These are phyloP conservation scores for Nakaseomyces kungkrabaensis DNA, from an alignment of 1,139 yeast genomes.

Conservation along the genomic window DNA sequence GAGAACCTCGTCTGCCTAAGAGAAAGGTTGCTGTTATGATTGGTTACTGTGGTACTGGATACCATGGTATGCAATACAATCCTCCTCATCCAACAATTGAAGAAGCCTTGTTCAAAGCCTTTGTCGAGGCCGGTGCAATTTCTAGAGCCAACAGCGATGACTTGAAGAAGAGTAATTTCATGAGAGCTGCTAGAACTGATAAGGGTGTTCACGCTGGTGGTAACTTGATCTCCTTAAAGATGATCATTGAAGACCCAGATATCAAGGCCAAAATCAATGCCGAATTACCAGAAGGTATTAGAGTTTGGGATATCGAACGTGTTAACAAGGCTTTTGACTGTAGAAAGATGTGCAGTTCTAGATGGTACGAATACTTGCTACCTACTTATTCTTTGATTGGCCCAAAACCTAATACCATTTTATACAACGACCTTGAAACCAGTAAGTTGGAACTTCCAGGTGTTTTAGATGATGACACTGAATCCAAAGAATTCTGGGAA, in stretches of 20 bases:
- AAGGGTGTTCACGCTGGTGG: conserved; percentile 99
- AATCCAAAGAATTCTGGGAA: conserved; percentile 68
- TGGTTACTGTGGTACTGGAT: conserved; percentile 97
- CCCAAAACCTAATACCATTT: conserved; percentile 67
- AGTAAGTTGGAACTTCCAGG: conserved; percentile 51
- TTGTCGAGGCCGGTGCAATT: conserved; percentile 80
- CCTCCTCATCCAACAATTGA: conserved; percentile 88
- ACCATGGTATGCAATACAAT: conserved; percentile 93
- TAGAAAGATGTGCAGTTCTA: conserved; percentile 86
- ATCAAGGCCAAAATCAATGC: conserved; percentile 64
- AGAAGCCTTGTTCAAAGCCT: conserved; percentile 79
- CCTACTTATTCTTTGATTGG: conserved; percentile 87
- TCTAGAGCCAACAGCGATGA: conserved; percentile 82
- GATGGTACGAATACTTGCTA: conserved; percentile 85
- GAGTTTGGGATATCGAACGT: conserved; percentile 89
- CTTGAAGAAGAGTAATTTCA: conserved; percentile 77
- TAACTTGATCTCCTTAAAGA: conserved; percentile 76
- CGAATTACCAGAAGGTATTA: conserved; percentile 69
- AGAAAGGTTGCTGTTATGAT: conserved; percentile 81
- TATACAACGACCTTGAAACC: conserved; percentile 49
- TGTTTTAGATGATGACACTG: conserved; percentile 49
- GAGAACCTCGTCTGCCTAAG: conserved; percentile 32
- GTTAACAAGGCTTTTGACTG: conserved; percentile 90
- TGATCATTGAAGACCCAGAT: conserved; percentile 82
- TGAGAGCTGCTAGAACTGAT: conserved; percentile 95